Percentiles rank a stretch among this genome's conserved stretches.
Conservation (phyloP, 2,329 filamentous ascomycete genomes). For the Diaporthe amygdali region DNA sequence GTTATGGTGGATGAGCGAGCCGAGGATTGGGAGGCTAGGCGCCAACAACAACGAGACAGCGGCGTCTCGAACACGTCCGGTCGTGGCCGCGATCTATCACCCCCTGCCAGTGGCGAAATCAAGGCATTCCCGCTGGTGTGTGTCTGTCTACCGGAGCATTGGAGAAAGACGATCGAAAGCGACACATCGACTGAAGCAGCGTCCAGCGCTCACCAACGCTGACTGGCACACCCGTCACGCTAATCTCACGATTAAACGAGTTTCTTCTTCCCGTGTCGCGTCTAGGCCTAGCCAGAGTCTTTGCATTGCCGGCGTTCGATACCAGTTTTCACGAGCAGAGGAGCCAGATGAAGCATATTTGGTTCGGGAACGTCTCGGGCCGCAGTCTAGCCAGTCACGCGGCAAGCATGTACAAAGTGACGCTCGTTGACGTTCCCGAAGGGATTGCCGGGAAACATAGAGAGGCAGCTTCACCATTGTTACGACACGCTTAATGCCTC, state of each 20-base stretch:
- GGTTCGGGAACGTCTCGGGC: not conserved
- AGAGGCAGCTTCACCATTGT: not conserved
- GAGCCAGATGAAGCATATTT: constrained; percentile 4
- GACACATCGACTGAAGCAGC: constrained; percentile 74
- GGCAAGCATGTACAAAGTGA: constrained; percentile 18
- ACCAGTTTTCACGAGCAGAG: not conserved
- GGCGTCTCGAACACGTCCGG: constrained; percentile 85
- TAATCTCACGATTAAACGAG: constrained; percentile 28
- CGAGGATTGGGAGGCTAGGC: constrained; percentile 84
- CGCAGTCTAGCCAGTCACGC: not conserved
- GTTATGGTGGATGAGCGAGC: constrained; percentile 81
- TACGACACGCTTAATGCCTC: constrained; percentile 41
- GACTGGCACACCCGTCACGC: not conserved
- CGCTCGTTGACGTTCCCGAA: not conserved
- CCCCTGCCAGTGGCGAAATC: constrained; percentile 78
- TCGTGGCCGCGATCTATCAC: constrained; percentile 62
- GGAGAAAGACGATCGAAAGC: constrained; percentile 95
- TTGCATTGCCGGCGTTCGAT: constrained; percentile 16
- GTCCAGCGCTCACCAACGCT: constrained; percentile 46
- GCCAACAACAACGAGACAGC: constrained; percentile 84
- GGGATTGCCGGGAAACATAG: not conserved
- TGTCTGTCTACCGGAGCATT: constrained; percentile 93
- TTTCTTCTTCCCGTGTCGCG: constrained; percentile 28
- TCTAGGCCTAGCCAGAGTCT: constrained; percentile 22
- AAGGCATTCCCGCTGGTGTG: constrained; percentile 98